Base-by-base conservation (phyloP, 495 filamentous ascomycete genomes). In the Trypethelium eluteriae region DNA sequence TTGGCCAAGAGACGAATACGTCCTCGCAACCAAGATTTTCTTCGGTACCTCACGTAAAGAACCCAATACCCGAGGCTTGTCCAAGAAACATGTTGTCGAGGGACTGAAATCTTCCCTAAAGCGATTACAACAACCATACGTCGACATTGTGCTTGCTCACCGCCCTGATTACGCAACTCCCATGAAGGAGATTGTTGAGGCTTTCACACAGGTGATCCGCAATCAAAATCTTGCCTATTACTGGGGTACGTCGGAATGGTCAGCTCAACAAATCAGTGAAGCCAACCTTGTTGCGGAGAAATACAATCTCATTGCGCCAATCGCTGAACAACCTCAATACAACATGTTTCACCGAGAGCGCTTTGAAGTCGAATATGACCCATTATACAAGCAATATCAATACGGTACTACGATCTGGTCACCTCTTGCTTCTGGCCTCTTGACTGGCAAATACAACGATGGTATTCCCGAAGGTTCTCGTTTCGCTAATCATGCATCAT, bases 261-360 rank as follows among this genome's bases (percentile, higher is more conserved):
- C 72, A 50, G 82, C 83, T 44, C 70, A 73, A 25, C 82, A 86
- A 75, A 85, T 86, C 71, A 77, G 77, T 68, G 81, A 84, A 70
- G 83, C 83, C 2, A 81, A 74, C 38, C 76, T 79, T 38, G 78
- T 84, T 68, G 81, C 83, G 46, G 82, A 85, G 74, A 78, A 79
- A 73, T 79, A 84, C 67, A 80, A 83, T 63, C 79, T 87, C 62
- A 81, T 83, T 65, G 82, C 80, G 0, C 83, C 82, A 0, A 78
- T 86, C 39, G 82, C 82, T 50, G 84, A 85, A 69, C 82, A 85
- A 74, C 83, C 84, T 7, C 79, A 83, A 46, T 85, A 85, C 77
- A 85, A 85, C 70, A 76, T 82, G 38, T 80, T 84, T 69, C 78
- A 82, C 73, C 77, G 83, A 57, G 71, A 83, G 72, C 75, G 80